These are phyloP conservation scores for Coniochaeta prunicola DNA, from an alignment of 2,329 filamentous ascomycete genomes.

Conservation along the genomic window DNA sequence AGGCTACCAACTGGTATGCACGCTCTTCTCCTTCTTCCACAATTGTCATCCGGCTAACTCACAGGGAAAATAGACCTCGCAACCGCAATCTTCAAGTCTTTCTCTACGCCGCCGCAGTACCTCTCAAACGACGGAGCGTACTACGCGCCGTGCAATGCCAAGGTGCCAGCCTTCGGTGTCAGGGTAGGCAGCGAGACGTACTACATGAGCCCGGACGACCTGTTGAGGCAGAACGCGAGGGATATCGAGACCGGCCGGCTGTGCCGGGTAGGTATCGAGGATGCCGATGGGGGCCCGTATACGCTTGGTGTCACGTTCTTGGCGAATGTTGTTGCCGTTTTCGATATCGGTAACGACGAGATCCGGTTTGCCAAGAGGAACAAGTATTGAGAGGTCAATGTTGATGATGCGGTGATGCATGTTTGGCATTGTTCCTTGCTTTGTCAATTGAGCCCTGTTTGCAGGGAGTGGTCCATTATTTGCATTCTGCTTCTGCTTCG, in stretches of 20 bases:
- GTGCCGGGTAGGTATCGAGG: constrained; percentile 19
- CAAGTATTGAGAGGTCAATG: constrained; percentile 7
- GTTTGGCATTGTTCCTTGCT: too few relatives aligned
- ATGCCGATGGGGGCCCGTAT: constrained; percentile 13
- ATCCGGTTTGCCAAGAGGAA: constrained; percentile 21
- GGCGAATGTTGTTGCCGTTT: constrained; percentile 21
- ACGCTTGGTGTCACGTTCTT: constrained; percentile 20
- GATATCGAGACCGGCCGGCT: constrained; percentile 12
- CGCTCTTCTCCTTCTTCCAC: background rate
- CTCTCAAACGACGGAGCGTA: constrained; percentile 11
- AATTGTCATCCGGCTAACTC: background rate
- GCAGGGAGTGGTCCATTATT: too few relatives aligned
- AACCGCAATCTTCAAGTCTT: constrained; percentile 12
- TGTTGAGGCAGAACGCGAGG: constrained; percentile 16
- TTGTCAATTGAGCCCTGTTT: too few relatives aligned
- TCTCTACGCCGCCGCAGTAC: constrained; percentile 16
- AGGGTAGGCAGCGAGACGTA: constrained; percentile 16
- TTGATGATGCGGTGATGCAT: background rate
- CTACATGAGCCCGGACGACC: constrained; percentile 16
- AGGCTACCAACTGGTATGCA: constrained; percentile 15
- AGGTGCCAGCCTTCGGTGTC: constrained; percentile 19
- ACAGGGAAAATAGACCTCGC: constrained; percentile 12
- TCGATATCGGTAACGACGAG: constrained; percentile 19
- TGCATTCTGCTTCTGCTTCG: too few relatives aligned
- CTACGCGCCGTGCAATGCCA: constrained; percentile 21